Evolutionary conservation across 139 green algal genomes (phyloP).

Genomic region (Micromonas pusilla): DNA sequence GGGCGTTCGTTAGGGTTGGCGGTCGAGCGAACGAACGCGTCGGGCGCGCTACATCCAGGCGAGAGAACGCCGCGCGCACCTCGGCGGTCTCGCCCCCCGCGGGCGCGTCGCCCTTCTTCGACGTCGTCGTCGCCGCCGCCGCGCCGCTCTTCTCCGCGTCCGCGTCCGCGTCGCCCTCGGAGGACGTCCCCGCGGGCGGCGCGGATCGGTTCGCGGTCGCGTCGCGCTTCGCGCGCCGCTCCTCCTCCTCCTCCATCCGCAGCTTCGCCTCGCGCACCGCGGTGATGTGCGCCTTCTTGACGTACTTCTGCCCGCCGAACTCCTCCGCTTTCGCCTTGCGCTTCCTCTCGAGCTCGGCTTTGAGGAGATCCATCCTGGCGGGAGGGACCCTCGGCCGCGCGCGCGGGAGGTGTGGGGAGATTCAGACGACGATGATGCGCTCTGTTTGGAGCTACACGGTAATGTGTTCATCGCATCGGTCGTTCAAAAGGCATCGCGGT

Average conservation of each 20-base stretch:
- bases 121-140: neutral
- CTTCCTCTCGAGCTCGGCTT: neutral
- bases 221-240: neutral
- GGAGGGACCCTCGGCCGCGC: no score
- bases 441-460: no score
- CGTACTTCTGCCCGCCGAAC: constrained; percentile 2
- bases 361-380: neutral
- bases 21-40: no score
- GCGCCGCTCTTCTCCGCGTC: neutral
- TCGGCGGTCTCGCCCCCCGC: neutral
- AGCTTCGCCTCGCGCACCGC: neutral
- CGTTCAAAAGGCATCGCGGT: no score
- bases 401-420: no score
- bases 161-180: neutral
- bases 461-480: no score
- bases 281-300: neutral
- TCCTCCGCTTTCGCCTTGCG: constrained; percentile 5
- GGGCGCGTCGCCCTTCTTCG: neutral
- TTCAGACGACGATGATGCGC: no score
- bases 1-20: no score
- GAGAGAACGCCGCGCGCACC: no score
- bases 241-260: neutral
- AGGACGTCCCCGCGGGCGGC: neutral
- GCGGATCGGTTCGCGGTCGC: neutral
- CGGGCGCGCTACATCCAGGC: no score